phyloP scores from a whole-genome alignment of 2,329 filamentous ascomycete genomes.

The Hypoxylon sp. region DNA sequence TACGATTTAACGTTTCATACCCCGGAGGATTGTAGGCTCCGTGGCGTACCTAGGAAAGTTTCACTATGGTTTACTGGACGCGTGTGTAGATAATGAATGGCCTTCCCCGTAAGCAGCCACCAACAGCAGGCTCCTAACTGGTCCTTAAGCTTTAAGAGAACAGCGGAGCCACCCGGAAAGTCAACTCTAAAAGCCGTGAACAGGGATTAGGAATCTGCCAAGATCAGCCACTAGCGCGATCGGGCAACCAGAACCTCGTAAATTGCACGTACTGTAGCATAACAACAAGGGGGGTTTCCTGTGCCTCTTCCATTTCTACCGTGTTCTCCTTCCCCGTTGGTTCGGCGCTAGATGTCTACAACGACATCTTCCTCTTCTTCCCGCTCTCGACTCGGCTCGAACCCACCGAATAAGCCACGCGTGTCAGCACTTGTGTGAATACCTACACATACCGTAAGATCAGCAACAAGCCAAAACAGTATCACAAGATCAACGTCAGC shows the following conservation, averaged over 20 bases:
- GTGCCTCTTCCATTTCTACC: slow-evolving; percentile 24
- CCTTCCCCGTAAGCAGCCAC: slow-evolving; percentile 9
- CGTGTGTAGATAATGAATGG: slow-evolving; percentile 13
- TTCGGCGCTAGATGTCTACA: slow-evolving; percentile 21
- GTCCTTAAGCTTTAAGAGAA: neutral
- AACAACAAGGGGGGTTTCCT: slow-evolving; percentile 15
- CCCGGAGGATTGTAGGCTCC: no score
- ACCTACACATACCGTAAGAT: slow-evolving; percentile 27
- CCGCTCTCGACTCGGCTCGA: neutral
- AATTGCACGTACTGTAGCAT: slow-evolving; percentile 10
- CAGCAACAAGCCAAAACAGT: slow-evolving; percentile 17
- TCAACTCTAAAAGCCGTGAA: slow-evolving; percentile 23
- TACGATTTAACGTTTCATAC: no score
- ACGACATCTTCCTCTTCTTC: slow-evolving; percentile 1
- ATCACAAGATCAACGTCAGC: slow-evolving; percentile 36
- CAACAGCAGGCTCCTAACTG: slow-evolving; percentile 1
- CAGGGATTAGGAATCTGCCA: slow-evolving; percentile 37
- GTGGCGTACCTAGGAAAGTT: no score
- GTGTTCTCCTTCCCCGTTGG: slow-evolving; percentile 21
- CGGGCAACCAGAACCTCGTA: slow-evolving; percentile 27
- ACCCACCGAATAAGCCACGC: slow-evolving; percentile 7
- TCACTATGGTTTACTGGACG: slow-evolving; percentile 15
- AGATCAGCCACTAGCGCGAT: slow-evolving; percentile 34
- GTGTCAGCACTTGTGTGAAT: slow-evolving; percentile 24
- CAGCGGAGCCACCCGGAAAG: slow-evolving; percentile 28